Percentiles rank a stretch among this genome's conserved stretches.
Evolutionary conservation across 2,329 filamentous ascomycete species (phyloP).

Genomic region (Apiospora rasikravindrae): DNA sequence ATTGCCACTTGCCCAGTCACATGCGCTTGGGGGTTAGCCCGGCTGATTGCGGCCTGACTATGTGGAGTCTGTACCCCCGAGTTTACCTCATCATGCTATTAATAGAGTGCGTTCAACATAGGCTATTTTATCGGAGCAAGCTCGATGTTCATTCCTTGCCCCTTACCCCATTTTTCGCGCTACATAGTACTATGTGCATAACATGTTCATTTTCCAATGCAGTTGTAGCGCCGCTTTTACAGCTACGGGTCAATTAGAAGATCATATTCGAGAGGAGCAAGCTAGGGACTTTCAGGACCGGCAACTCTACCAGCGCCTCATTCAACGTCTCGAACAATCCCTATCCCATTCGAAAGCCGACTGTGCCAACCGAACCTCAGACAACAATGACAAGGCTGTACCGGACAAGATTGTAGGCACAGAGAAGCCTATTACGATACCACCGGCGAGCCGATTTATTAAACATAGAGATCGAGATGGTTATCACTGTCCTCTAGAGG

Average conservation of each 20-base stretch:
- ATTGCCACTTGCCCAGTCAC: not conserved
- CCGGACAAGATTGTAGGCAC: not conserved
- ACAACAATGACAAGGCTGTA: not conserved
- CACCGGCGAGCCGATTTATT: not conserved
- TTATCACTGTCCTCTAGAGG: not conserved
- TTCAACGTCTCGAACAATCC: not conserved
- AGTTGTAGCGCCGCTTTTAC: not conserved
- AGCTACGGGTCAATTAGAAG: not conserved
- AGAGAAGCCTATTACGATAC: not conserved
- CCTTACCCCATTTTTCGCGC: not conserved
- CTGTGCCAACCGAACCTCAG: not conserved
- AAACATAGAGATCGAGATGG: not conserved
- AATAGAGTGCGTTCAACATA: not conserved
- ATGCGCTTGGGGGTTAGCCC: not conserved
- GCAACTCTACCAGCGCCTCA: not conserved
- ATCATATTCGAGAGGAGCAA: not conserved
- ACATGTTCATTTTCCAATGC: not conserved
- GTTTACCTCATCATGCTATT: not conserved
- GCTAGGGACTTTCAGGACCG: not conserved
- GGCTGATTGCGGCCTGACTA: not conserved
- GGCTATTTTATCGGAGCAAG: too few species aligned
- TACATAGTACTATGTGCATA: not conserved
- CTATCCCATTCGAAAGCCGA: not conserved
- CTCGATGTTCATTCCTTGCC: not conserved
- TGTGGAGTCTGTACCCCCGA: not conserved